Percentiles rank a stretch among this genome's conserved stretches.
Conservation (phyloP, 2,329 filamentous ascomycete genomes). For the Diplodia corticola region DNA sequence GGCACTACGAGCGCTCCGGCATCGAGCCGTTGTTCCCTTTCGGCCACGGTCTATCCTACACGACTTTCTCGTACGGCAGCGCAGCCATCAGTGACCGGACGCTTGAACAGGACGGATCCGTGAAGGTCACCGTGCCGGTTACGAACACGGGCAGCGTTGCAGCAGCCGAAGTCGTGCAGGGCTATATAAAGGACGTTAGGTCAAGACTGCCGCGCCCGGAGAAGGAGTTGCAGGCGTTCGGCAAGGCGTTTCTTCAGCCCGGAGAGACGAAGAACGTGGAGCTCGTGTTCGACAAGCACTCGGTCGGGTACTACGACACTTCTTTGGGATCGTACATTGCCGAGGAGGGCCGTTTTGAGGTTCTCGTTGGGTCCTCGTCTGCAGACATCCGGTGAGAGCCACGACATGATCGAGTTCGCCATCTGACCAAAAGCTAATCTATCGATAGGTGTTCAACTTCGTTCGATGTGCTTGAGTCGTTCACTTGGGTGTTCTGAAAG, state of each 20-base stretch:
- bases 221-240: conserved; percentile 71
- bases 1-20: conserved; percentile 63
- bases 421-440: neutral
- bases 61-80: conserved; percentile 64
- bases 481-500: conserved; percentile 63
- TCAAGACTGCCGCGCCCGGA: conserved; percentile 64
- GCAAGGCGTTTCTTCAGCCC: conserved; percentile 43
- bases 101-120: conserved; percentile 25
- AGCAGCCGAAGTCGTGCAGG: conserved; percentile 66
- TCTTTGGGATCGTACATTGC: conserved; percentile 62
- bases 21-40: conserved; percentile 68
- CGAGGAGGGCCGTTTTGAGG: conserved; percentile 63
- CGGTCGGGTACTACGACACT: conserved; percentile 63
- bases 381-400: conserved; percentile 62
- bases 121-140: conserved; percentile 53
- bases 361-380: conserved; percentile 63
- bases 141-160: conserved; percentile 58
- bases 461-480: conserved; percentile 64
- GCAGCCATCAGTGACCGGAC: conserved; percentile 6
- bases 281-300: conserved; percentile 47
- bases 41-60: conserved; percentile 77
- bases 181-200: conserved; percentile 65
- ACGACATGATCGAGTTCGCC: neutral
- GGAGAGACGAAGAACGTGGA: conserved; percentile 39
- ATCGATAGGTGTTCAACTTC: conserved; percentile 23